Conservation (phyloP, 148 eudicot species). For the Spergularia bocconei region DNA sequence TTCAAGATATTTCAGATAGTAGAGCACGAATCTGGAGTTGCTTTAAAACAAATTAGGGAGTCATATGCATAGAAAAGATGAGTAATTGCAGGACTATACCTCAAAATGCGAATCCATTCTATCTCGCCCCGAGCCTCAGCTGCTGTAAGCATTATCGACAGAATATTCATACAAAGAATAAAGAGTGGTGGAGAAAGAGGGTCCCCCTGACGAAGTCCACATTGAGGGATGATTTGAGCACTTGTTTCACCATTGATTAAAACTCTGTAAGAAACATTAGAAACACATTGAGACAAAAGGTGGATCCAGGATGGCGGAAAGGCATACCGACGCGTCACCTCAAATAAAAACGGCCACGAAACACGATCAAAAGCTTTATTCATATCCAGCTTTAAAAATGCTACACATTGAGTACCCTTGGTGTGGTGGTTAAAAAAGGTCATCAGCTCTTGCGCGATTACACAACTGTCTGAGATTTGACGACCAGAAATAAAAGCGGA, state of each 20-base stretch:
- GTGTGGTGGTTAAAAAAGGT: background rate
- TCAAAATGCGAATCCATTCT: background rate
- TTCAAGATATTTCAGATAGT: background rate
- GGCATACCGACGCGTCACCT: background rate
- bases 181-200: background rate
- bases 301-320: background rate
- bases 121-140: background rate
- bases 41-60: background rate
- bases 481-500: background rate
- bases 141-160: background rate
- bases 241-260: background rate
- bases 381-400: background rate
- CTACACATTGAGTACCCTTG: background rate
- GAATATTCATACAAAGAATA: background rate
- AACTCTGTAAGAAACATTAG: background rate
- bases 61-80: too few relatives aligned
- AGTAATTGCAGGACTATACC: too few relatives aligned
- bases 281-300: background rate
- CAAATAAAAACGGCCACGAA: background rate
- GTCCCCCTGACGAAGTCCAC: background rate
- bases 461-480: background rate
- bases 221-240: background rate
- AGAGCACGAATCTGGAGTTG: background rate
- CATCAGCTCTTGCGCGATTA: background rate
- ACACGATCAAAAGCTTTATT: background rate